Percentiles rank a stretch among this genome's conserved stretches.
Evolutionary conservation across 208 protist species (phyloP).

Genomic region (Crithidia acanthocephali): DNA sequence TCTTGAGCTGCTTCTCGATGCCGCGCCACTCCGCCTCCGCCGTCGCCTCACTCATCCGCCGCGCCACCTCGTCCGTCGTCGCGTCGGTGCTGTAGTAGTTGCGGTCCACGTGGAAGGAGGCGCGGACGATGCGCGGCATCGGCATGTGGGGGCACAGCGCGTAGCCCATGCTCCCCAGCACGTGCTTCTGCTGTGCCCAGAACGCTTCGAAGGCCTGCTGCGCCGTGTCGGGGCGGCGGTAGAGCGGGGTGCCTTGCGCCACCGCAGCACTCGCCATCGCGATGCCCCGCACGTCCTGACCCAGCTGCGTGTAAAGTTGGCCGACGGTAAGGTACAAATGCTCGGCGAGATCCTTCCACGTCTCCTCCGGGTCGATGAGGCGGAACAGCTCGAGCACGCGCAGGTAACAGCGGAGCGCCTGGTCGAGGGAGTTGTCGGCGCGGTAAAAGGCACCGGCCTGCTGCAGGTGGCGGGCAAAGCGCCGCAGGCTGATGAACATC

Average conservation of each 20-base stretch:
- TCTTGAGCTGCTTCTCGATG: constrained; percentile 61
- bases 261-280: constrained; percentile 55
- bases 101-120: constrained; percentile 53
- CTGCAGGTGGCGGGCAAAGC: constrained; percentile 50
- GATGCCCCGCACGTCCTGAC: constrained; percentile 60
- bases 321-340: constrained; percentile 53
- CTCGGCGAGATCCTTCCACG: constrained; percentile 63
- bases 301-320: constrained; percentile 65
- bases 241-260: constrained; percentile 61
- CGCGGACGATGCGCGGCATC: constrained; percentile 56
- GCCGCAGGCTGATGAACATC: constrained; percentile 52
- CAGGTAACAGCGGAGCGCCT: constrained; percentile 75
- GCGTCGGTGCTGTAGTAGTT: constrained; percentile 66
- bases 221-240: constrained; percentile 42
- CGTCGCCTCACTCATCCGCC: constrained; percentile 41
- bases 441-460: constrained; percentile 60
- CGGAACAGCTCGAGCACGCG: constrained; percentile 61
- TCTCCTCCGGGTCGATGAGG: constrained; percentile 47
- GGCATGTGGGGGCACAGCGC: constrained; percentile 75
- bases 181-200: constrained; percentile 54
- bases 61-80: constrained; percentile 41
- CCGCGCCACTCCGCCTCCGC: constrained; percentile 67
- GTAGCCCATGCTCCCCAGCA: constrained; percentile 54
- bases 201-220: constrained; percentile 54
- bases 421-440: constrained; percentile 45